Evolutionary conservation across 208 protist species (phyloP).

Genomic region (Herpetomonas tarakana): DNA sequence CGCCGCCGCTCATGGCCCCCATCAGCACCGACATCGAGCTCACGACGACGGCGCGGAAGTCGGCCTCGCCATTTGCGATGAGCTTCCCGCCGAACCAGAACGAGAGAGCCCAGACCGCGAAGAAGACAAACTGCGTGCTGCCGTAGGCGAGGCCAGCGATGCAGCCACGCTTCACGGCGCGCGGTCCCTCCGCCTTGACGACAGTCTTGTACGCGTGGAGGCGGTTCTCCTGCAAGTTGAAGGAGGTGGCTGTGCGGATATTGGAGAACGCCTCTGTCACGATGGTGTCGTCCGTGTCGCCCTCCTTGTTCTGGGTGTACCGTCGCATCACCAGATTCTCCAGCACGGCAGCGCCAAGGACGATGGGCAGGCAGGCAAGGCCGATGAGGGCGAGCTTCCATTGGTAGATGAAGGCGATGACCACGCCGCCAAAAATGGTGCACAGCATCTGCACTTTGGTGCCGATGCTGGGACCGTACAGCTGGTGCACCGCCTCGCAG

Average conservation of each 20-base stretch:
- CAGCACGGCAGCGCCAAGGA: slow-evolving; percentile 24
- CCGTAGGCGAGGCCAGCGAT: slow-evolving; percentile 47
- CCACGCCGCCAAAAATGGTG: slow-evolving; percentile 41
- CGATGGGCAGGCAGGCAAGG: slow-evolving; percentile 52
- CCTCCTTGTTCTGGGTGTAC: slow-evolving; percentile 35
- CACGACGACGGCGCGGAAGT: slow-evolving; percentile 54
- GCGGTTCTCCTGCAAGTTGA: slow-evolving; percentile 58
- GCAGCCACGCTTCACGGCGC: slow-evolving; percentile 22
- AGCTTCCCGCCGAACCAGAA: slow-evolving; percentile 84
- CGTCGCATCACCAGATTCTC: slow-evolving; percentile 49
- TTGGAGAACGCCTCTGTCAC: slow-evolving; percentile 73
- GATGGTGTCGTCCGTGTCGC: slow-evolving; percentile 48
- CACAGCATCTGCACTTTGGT: slow-evolving; percentile 50
- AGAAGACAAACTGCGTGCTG: slow-evolving; percentile 64
- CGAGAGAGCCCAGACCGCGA: slow-evolving; percentile 50
- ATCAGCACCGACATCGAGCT: slow-evolving; percentile 47
- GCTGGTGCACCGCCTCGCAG: slow-evolving; percentile 76
- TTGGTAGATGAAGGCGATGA: slow-evolving; percentile 62
- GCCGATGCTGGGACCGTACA: slow-evolving; percentile 67
- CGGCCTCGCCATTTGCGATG: slow-evolving; percentile 52
- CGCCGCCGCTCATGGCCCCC: slow-evolving; percentile 55
- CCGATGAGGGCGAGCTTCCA: slow-evolving; percentile 74
- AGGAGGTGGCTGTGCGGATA: slow-evolving; percentile 74
- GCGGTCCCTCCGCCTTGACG: slow-evolving; percentile 20
- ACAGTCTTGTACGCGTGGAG: slow-evolving; percentile 20